These are phyloP conservation scores for Pichia scutulata DNA, from an alignment of 805 yeast species.

Conservation along the genomic window DNA sequence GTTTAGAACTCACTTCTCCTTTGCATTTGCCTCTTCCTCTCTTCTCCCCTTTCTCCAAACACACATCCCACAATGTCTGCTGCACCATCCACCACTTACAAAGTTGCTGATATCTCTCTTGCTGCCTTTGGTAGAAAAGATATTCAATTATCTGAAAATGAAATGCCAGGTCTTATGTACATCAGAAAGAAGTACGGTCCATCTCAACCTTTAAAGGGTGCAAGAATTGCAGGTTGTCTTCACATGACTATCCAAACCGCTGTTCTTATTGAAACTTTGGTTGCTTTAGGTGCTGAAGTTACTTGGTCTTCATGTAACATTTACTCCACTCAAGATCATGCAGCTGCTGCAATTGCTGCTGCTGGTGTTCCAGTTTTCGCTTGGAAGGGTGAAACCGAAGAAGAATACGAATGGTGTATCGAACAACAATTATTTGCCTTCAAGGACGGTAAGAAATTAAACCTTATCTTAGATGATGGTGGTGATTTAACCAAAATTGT, in stretches of 20 bases:
- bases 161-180: conserved; percentile 99
- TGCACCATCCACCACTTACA: conserved; percentile 66
- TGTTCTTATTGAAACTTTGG: conserved; percentile 93
- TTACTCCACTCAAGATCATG: conserved; percentile 99
- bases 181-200: conserved; percentile 89
- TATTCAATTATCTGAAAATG: conserved; percentile 97
- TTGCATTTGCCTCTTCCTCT: not conserved
- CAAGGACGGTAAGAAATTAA: conserved; percentile 91
- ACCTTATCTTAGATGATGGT: conserved; percentile 98
- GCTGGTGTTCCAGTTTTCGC: conserved; percentile 99
- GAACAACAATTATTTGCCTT: conserved; percentile 98
- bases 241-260: conserved; percentile 99
- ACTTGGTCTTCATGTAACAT: conserved; percentile 99
- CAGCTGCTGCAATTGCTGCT: conserved; percentile 99
- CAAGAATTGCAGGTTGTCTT: conserved; percentile 97
- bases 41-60: not conserved
- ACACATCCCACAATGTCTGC: conserved; percentile 38
- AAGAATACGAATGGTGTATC: conserved; percentile 98
- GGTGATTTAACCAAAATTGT: conserved; percentile 97
- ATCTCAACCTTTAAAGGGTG: conserved; percentile 94
- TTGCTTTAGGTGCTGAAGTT: conserved; percentile 97
- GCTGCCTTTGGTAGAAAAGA: conserved; percentile 99
- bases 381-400: conserved; percentile 99
- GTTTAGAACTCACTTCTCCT: too few species aligned
- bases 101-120: conserved; percentile 95